Evolutionary conservation across 2,329 filamentous ascomycete genomes (phyloP).

Genomic region (Grosmannia serpens): DNA sequence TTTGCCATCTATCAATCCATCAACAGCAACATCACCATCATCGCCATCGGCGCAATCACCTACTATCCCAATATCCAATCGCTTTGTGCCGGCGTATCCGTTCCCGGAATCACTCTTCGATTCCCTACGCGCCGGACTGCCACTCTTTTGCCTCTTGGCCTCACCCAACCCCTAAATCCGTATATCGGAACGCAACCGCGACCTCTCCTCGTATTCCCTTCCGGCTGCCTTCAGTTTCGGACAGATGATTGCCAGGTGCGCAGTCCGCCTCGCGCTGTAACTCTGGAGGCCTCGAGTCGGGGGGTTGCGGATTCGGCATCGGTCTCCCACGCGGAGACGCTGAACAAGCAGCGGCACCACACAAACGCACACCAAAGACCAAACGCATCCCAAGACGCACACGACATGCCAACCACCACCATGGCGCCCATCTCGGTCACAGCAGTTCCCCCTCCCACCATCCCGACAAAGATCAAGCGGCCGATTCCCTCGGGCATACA

Average conservation of each 20-base stretch:
- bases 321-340: background rate
- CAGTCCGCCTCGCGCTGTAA: constrained; percentile 3
- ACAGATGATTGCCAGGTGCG: constrained; percentile 1
- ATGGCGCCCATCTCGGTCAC: constrained; percentile 45
- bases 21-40: background rate
- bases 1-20: background rate
- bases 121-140: background rate
- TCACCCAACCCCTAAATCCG: background rate
- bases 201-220: background rate
- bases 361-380: background rate
- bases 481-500: constrained; percentile 54
- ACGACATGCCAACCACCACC: constrained; percentile 6
- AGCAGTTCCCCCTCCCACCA: constrained; percentile 29
- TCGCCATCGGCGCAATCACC: background rate
- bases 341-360: background rate
- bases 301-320: background rate
- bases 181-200: background rate
- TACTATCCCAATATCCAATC: background rate
- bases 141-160: background rate
- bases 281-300: constrained; percentile 1
- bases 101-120: background rate
- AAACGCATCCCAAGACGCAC: background rate
- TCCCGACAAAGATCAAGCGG: constrained; percentile 53
- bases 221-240: background rate
- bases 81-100: background rate